Evolutionary conservation across 495 filamentous ascomycete species (phyloP).

Genomic region (Oidiodendron maius): DNA sequence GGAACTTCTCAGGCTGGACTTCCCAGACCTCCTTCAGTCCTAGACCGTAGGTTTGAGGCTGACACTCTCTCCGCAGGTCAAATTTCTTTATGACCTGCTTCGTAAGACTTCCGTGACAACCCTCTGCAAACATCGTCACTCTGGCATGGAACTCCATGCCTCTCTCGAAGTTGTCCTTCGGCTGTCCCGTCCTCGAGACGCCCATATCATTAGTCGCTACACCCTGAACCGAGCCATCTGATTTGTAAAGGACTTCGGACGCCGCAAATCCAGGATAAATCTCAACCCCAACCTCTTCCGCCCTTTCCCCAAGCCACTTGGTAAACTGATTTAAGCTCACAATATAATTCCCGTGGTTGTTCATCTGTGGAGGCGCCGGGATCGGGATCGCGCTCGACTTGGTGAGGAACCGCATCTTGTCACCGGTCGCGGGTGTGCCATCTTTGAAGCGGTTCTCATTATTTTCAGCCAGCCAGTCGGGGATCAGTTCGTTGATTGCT

Average conservation of each 20-base stretch:
- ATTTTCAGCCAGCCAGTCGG: slow-evolving; percentile 85
- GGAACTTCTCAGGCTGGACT: slow-evolving; percentile 86
- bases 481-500: slow-evolving; percentile 83
- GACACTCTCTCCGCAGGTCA: slow-evolving; percentile 80
- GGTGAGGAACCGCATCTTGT: slow-evolving; percentile 95
- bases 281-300: slow-evolving; percentile 97
- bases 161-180: slow-evolving; percentile 87
- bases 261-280: slow-evolving; percentile 95
- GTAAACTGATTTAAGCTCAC: slow-evolving; percentile 89
- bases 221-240: slow-evolving; percentile 84
- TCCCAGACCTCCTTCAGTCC: slow-evolving; percentile 98
- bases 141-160: slow-evolving; percentile 99
- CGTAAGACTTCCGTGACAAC: slow-evolving; percentile 91
- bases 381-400: slow-evolving; percentile 70
- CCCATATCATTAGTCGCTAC: slow-evolving; percentile 97
- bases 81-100: slow-evolving; percentile 97
- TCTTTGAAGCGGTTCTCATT: slow-evolving; percentile 81
- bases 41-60: slow-evolving; percentile 90
- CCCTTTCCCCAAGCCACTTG: slow-evolving; percentile 91
- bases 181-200: slow-evolving; percentile 69
- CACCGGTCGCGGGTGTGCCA: slow-evolving; percentile 72
- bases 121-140: slow-evolving; percentile 90
- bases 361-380: slow-evolving; percentile 92
- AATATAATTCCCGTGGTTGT: slow-evolving; percentile 97
- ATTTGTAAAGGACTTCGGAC: slow-evolving; percentile 80